phyloP scores from a whole-genome alignment of 2,329 filamentous ascomycete genomes.

The Proliferodiscus dingleyae region DNA sequence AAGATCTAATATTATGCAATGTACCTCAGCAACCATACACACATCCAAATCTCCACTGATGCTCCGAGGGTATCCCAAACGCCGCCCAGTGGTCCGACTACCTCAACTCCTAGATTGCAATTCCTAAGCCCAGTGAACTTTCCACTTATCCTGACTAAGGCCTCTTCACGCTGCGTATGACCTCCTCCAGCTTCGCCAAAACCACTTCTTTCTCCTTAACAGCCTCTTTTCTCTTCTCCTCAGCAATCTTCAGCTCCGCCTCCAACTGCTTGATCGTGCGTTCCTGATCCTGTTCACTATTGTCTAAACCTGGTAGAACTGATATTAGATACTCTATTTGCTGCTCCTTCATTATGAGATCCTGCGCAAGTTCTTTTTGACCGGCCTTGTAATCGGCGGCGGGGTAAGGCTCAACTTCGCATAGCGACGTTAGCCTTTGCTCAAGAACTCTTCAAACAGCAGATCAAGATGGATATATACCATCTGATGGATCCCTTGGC shows the following conservation, averaged over 20 bases:
- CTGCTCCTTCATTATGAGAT: slow-evolving; percentile 75
- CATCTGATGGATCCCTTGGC: slow-evolving; percentile 18
- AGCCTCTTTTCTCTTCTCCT: slow-evolving; percentile 57
- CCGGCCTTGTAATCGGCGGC: slow-evolving; percentile 61
- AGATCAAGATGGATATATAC: slow-evolving; percentile 2
- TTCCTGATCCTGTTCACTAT: slow-evolving; percentile 73
- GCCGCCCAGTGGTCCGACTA: slow-evolving; percentile 6
- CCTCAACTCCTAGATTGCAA: no score
- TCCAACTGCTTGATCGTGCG: slow-evolving; percentile 60
- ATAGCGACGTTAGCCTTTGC: slow-evolving; percentile 11
- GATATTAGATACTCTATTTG: slow-evolving; percentile 77
- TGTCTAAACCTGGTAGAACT: slow-evolving; percentile 70
- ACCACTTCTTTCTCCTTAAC: slow-evolving; percentile 60
- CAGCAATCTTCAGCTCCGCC: slow-evolving; percentile 58
- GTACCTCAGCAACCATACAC: not conserved
- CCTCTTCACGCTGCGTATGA: slow-evolving; percentile 55
- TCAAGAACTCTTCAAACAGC: not conserved
- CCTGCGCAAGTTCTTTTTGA: slow-evolving; percentile 67
- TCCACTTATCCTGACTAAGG: slow-evolving; percentile 35
- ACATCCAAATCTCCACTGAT: slow-evolving; percentile 14
- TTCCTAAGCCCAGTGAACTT: not conserved
- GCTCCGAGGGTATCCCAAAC: slow-evolving; percentile 11
- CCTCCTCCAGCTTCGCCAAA: slow-evolving; percentile 53
- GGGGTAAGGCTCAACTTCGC: slow-evolving; percentile 54
- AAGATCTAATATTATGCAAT: not conserved